A percentile compares a stretch with the other conserved stretches of the same genome.
Evolutionary conservation across 257 asterid species (phyloP).

Genomic region (Echites panduratus): DNA sequence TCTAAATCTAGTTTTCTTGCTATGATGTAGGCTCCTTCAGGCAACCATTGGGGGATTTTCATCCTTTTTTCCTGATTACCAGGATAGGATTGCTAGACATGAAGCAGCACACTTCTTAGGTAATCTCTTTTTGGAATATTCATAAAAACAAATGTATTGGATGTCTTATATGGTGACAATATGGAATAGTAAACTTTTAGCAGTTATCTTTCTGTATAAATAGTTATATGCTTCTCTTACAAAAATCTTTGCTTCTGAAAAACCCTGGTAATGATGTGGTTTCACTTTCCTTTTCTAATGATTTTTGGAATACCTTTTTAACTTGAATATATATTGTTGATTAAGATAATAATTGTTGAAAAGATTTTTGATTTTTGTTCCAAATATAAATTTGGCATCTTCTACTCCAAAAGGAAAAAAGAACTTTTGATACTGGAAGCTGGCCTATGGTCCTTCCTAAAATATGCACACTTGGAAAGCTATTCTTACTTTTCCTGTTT

Average conservation of each 20-base stretch:
- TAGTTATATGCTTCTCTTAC: not conserved
- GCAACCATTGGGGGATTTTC: constrained; percentile 90
- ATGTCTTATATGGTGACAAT: not conserved
- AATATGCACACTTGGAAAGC: not conserved
- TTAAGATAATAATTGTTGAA: not conserved
- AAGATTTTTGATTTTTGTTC: not conserved
- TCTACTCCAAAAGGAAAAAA: not conserved
- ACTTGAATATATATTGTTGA: too few species aligned
- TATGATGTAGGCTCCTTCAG: constrained; percentile 71
- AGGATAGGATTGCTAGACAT: constrained; percentile 85
- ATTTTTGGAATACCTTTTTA: not conserved
- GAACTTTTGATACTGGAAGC: not conserved
- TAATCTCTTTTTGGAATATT: constrained; percentile 21
- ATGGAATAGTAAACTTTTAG: not conserved
- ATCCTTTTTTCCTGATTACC: constrained; percentile 75
- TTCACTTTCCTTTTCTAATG: not conserved
- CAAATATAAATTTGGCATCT: not conserved
- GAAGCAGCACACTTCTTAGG: constrained; percentile 99
- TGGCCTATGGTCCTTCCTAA: not conserved
- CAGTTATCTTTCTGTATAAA: too few species aligned
- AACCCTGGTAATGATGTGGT: not conserved
- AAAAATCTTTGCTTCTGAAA: not conserved
- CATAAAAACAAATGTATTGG: not conserved
- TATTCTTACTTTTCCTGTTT: not conserved
- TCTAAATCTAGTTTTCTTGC: constrained; percentile 12